Percentiles rank a stretch among this genome's conserved stretches.
Evolutionary conservation across 192 early-diverging fungal genomes (phyloP).

Genomic region (Umbelopsis sp.): DNA sequence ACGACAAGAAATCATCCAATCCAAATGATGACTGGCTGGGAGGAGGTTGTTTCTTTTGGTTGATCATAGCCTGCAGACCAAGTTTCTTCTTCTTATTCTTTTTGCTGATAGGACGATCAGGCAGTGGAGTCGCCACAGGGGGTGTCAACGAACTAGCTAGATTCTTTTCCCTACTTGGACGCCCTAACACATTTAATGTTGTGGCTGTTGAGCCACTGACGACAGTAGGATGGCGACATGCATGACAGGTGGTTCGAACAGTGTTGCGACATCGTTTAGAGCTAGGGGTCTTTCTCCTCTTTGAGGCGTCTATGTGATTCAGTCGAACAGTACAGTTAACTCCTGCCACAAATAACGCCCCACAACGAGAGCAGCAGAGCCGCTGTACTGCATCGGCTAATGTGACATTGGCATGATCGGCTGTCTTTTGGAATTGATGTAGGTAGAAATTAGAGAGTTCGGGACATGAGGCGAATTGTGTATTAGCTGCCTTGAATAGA

Average conservation of each 20-base stretch:
- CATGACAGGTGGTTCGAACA: not conserved
- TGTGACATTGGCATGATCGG: slow-evolving; percentile 34
- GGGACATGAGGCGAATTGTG: slow-evolving; percentile 36
- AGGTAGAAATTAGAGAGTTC: slow-evolving; percentile 46
- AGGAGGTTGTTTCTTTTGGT: not conserved
- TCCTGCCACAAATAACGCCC: slow-evolving; percentile 47
- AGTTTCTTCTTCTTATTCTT: slow-evolving; percentile 23
- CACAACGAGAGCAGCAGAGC: slow-evolving; percentile 43
- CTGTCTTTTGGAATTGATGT: slow-evolving; percentile 41
- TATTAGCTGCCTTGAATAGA: slow-evolving; percentile 49
- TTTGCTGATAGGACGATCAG: not conserved
- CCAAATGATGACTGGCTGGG: not conserved
- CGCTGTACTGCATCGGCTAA: slow-evolving; percentile 45
- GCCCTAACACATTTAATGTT: not conserved
- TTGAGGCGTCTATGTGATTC: not conserved
- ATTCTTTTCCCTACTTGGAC: not conserved
- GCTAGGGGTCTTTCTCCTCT: not conserved
- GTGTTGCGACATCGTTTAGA: slow-evolving; percentile 2
- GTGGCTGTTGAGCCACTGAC: not conserved
- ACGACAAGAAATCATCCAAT: slow-evolving; percentile 10
- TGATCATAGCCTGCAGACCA: slow-evolving; percentile 20
- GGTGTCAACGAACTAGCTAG: not conserved
- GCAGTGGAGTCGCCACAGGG: not conserved
- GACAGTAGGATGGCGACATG: not conserved
- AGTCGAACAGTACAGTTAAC: slow-evolving; percentile 41